These are phyloP conservation scores for Penicillium waksmanii DNA, from an alignment of 495 filamentous ascomycete genomes.

Conservation along the genomic window DNA sequence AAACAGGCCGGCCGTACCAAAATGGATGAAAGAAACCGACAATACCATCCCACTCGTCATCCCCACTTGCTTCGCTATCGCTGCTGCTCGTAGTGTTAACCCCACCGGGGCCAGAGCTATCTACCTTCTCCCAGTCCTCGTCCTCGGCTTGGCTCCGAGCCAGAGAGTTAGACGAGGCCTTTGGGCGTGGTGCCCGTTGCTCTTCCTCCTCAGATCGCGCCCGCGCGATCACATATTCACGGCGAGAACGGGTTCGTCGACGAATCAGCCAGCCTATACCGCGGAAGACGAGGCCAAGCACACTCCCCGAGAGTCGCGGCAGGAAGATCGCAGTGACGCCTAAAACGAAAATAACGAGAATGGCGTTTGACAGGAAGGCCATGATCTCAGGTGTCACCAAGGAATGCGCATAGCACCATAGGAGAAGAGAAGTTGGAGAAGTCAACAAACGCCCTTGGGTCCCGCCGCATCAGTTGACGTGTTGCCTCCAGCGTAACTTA, in stretches of 20 bases:
- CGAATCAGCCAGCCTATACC: slow-evolving; percentile 67
- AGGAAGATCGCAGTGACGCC: slow-evolving; percentile 42
- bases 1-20: slow-evolving; percentile 57
- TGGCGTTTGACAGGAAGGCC: slow-evolving; percentile 41
- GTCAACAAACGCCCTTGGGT: slow-evolving; percentile 10
- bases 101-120: slow-evolving; percentile 54
- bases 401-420: slow-evolving; percentile 25
- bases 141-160: slow-evolving; percentile 49
- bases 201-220: slow-evolving; percentile 63
- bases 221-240: slow-evolving; percentile 62
- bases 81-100: slow-evolving; percentile 53
- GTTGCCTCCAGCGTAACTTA: slow-evolving; percentile 27
- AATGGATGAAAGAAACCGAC: slow-evolving; percentile 98
- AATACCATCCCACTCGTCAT: slow-evolving; percentile 73
- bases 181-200: slow-evolving; percentile 43
- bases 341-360: slow-evolving; percentile 40
- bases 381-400: slow-evolving; percentile 33
- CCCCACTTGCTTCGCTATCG: slow-evolving; percentile 32
- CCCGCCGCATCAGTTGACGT: slow-evolving; percentile 28
- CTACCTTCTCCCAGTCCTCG: slow-evolving; percentile 78
- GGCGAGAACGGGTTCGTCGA: slow-evolving; percentile 66
- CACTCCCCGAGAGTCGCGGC: slow-evolving; percentile 38
- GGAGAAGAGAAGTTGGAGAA: slow-evolving; percentile 2
- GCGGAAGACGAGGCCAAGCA: slow-evolving; percentile 45
- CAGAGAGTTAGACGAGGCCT: slow-evolving; percentile 24